Evolutionary conservation across 2,329 filamentous ascomycete genomes (phyloP).

Genomic region (Diaporthe australafricana): DNA sequence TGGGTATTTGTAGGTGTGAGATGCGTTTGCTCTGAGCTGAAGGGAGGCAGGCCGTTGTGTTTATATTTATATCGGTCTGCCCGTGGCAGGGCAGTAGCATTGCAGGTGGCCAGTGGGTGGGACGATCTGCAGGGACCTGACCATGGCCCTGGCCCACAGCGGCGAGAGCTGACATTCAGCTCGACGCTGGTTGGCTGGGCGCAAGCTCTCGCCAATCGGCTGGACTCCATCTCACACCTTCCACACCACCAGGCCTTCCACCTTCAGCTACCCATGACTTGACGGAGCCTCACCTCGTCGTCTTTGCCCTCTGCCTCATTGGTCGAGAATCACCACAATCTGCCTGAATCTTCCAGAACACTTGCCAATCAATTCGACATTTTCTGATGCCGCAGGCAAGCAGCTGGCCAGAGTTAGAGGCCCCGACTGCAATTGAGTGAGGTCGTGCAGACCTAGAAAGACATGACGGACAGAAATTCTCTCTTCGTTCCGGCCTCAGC

Average conservation of each 20-base stretch:
- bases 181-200: conserved; percentile 29
- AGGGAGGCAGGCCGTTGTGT: not conserved
- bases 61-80: conserved; percentile 31
- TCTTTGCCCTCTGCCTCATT: conserved; percentile 22
- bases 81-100: conserved; percentile 13
- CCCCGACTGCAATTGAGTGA: too few species aligned
- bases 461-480: too few species aligned
- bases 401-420: not conserved
- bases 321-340: not conserved
- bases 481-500: too few species aligned
- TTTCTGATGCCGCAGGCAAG: not conserved
- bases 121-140: conserved; percentile 38
- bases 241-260: not conserved
- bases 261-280: not conserved
- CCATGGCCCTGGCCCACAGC: conserved; percentile 29
- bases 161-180: conserved; percentile 22
- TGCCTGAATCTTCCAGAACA: not conserved
- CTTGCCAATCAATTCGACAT: not conserved
- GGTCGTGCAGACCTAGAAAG: too few species aligned
- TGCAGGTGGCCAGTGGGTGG: conserved; percentile 22
- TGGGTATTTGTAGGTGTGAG: not conserved
- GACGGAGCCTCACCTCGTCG: conserved; percentile 32
- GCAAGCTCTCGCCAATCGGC: conserved; percentile 33
- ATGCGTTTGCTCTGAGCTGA: not conserved
- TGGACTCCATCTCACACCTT: conserved; percentile 18